Evolutionary conservation across 1,284 basidiomycete genomes (phyloP).

Genomic region (Dichomitus squalens): DNA sequence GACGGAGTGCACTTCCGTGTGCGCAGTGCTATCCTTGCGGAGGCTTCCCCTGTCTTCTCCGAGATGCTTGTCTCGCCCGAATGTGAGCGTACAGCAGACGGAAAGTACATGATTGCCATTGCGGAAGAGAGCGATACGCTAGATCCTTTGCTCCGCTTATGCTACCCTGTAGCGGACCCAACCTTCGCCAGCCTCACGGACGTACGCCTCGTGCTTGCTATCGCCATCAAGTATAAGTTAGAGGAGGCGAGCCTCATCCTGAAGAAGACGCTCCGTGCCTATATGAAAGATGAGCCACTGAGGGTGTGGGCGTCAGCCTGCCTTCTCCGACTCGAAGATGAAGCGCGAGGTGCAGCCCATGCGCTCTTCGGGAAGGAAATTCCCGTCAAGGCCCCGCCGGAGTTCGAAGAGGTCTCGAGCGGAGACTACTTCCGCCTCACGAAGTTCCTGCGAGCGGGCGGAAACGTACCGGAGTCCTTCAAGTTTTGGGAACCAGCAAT

Average conservation of each 20-base stretch:
- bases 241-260: slow-evolving; percentile 8
- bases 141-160: slow-evolving; percentile 25
- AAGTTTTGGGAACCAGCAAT: slow-evolving; percentile 3
- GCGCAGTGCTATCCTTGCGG: slow-evolving; percentile 11
- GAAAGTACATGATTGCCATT: slow-evolving; percentile 13
- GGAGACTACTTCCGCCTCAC: slow-evolving; percentile 17
- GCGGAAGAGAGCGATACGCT: slow-evolving; percentile 18
- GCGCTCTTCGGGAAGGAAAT: slow-evolving; percentile 3
- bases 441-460: slow-evolving; percentile 6
- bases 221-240: slow-evolving; percentile 18
- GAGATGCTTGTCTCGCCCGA: slow-evolving; percentile 32
- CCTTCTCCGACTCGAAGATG: slow-evolving; percentile 5
- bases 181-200: slow-evolving; percentile 6
- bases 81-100: background rate
- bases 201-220: slow-evolving; percentile 9
- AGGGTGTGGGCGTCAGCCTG: slow-evolving; percentile 9
- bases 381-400: background rate
- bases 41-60: slow-evolving; percentile 36
- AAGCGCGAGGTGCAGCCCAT: background rate
- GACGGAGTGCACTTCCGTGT: slow-evolving; percentile 17
- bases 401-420: slow-evolving; percentile 14
- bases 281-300: slow-evolving; percentile 1
- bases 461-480: slow-evolving; percentile 6
- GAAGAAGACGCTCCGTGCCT: background rate
- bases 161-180: slow-evolving; percentile 24